phyloP scores from a whole-genome alignment of 202 grass and related monocot species.

The Schoenoplectus triqueter region DNA sequence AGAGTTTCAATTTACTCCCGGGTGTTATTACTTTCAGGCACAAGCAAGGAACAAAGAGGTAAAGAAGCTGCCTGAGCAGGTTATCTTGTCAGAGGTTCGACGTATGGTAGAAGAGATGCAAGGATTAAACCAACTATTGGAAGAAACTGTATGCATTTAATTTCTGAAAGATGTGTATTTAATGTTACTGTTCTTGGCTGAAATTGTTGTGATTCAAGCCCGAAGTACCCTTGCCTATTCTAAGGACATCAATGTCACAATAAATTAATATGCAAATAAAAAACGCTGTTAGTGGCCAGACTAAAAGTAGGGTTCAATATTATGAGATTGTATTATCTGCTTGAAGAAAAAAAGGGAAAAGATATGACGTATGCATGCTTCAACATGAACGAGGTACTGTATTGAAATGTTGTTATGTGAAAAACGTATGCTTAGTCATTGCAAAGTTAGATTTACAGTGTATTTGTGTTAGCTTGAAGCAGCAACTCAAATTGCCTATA shows the following conservation, averaged over 20 bases:
- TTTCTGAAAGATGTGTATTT: slow-evolving; percentile 1
- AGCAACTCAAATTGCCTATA: neutral
- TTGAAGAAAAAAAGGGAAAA: neutral
- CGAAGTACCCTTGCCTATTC: neutral
- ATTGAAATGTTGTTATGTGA: neutral
- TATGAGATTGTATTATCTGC: neutral
- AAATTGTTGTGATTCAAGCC: neutral
- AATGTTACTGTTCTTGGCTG: neutral
- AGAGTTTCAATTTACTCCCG: slow-evolving; percentile 4
- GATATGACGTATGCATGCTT: neutral
- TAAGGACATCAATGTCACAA: slow-evolving; percentile 1
- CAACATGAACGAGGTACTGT: too few relatives aligned
- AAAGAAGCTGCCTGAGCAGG: slow-evolving; percentile 63
- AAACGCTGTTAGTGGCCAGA: neutral
- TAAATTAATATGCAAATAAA: slow-evolving; percentile 18
- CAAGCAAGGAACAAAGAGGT: slow-evolving; percentile 65
- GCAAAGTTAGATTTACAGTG: neutral
- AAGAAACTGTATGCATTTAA: slow-evolving; percentile 80
- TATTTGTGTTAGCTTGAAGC: slow-evolving; percentile 22
- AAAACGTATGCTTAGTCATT: neutral
- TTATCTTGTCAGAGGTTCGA: slow-evolving; percentile 83
- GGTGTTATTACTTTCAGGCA: slow-evolving; percentile 51
- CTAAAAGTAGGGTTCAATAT: neutral
- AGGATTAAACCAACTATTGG: slow-evolving; percentile 72
- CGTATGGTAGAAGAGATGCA: slow-evolving; percentile 93